A percentile compares a stretch with the other conserved stretches of the same genome.
These are phyloP conservation scores for Neofusicoccum sp. DNA, from an alignment of 2,329 filamentous ascomycete genomes.

Conservation along the genomic window DNA sequence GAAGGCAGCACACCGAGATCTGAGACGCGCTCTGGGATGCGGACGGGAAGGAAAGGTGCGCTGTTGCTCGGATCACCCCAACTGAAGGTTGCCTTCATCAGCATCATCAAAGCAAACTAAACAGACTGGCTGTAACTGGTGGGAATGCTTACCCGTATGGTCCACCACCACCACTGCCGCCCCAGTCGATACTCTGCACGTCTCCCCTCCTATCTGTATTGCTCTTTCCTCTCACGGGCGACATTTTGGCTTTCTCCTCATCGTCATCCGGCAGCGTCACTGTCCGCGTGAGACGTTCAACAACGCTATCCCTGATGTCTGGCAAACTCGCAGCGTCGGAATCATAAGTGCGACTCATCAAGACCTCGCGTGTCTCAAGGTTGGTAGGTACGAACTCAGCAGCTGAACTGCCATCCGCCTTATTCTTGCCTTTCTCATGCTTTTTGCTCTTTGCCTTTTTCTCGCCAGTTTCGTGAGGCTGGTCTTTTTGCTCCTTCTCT, in stretches of 20 bases:
- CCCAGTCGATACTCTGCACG: constrained; percentile 1
- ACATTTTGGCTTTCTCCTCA: neutral
- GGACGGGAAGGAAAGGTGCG: neutral
- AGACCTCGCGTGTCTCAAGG: neutral
- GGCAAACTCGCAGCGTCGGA: constrained; percentile 9
- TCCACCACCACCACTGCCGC: neutral
- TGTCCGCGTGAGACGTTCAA: neutral
- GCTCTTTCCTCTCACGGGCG: neutral
- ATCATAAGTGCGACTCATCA: constrained; percentile 6
- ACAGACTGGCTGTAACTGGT: neutral
- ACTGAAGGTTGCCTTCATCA: neutral
- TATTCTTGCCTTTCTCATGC: neutral
- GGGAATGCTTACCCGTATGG: neutral
- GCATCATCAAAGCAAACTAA: neutral
- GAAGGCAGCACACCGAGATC: neutral
- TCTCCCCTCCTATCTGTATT: neutral
- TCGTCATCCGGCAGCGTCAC: neutral
- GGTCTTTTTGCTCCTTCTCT: neutral
- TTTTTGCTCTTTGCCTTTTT: neutral
- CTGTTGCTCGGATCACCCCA: constrained; percentile 4
- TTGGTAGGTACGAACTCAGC: neutral
- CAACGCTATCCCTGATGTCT: constrained; percentile 11
- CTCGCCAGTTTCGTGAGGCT: neutral
- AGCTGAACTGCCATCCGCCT: neutral
- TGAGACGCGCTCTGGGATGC: neutral